Conservation (phyloP, 345 rosid genomes). For the Camelina laxa region DNA sequence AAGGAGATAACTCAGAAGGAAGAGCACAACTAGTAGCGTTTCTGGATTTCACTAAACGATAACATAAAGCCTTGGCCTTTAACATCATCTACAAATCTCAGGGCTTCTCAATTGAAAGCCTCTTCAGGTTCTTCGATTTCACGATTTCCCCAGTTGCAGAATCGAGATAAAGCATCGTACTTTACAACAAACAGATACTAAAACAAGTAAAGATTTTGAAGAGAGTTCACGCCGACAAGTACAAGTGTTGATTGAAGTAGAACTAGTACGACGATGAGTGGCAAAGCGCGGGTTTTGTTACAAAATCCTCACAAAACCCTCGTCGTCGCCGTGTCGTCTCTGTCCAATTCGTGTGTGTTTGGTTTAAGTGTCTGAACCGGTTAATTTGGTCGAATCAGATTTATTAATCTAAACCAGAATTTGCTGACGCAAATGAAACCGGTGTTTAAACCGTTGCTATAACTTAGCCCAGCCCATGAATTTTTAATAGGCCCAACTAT, state of each 20-base stretch:
- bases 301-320: constrained; percentile 35
- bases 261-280: constrained; percentile 20
- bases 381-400: constrained; percentile 5
- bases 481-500: constrained; percentile 7
- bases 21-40: constrained; percentile 47
- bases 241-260: constrained; percentile 20
- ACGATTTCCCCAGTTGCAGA: constrained; percentile 16
- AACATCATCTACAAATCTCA: constrained; percentile 41
- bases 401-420: constrained; percentile 8
- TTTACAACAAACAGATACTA: background rate
- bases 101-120: constrained; percentile 19
- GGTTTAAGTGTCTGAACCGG: constrained; percentile 34
- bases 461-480: constrained; percentile 9
- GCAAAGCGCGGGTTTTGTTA: constrained; percentile 39
- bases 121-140: constrained; percentile 29
- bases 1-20: constrained; percentile 37
- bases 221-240: background rate
- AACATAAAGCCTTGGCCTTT: constrained; percentile 32
- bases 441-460: background rate
- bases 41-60: constrained; percentile 43
- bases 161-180: constrained; percentile 19
- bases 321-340: constrained; percentile 25
- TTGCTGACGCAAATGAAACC: background rate
- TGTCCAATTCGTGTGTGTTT: constrained; percentile 8
- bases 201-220: constrained; percentile 8